Base-by-base conservation (phyloP, 2,329 filamentous ascomycete genomes). In the Penicillium sp. region DNA sequence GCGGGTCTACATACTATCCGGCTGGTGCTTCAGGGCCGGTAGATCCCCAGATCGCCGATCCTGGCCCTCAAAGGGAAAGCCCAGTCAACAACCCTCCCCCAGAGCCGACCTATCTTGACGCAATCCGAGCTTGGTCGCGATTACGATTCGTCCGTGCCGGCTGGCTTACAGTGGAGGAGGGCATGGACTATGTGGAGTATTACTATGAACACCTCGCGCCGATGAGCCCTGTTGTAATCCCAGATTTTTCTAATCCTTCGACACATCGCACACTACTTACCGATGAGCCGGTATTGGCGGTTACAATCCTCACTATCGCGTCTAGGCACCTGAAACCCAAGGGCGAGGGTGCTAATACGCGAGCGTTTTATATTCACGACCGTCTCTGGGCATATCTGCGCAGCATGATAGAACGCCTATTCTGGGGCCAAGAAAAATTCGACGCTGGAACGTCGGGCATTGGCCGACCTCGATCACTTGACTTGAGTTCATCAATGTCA, bases 371-470 rank as follows among this genome's bases (percentile, higher is more conserved):
- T 48, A 96, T 99, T 54, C 94, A 97, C 65, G 91, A 97, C 68
- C 92, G 95, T 73, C 84, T 97, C 6, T 99, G 94, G 94, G 90
- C 87, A 31, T 96, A 97, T 70, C 83, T 97, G 31, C 88, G 93
- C 51, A 90, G 91, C 58, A 97, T 97, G 90, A 94, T 97, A 64
- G 91, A 96, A 74, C 86, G 93, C 35, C 89, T 96, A 64, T 87
- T 97, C 38, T 97, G 92, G 89, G 94, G 93, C 9, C 93, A 97
- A 71, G 93, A 97, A 74, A 91, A 95, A 52, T 97, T 97, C 69
- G 93, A 92, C 31, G 91, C 91, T 27, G 91, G 90, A 17, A 70
- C 69, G 10, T 66, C 67, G 31, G 71, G 73, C 2, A 86, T 84
- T 15, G 89, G 85, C 50, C 89, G 85, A 73, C 89, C 87, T 4